Conservation (phyloP, 495 filamentous ascomycete genomes). For the Penicillium parvum region DNA sequence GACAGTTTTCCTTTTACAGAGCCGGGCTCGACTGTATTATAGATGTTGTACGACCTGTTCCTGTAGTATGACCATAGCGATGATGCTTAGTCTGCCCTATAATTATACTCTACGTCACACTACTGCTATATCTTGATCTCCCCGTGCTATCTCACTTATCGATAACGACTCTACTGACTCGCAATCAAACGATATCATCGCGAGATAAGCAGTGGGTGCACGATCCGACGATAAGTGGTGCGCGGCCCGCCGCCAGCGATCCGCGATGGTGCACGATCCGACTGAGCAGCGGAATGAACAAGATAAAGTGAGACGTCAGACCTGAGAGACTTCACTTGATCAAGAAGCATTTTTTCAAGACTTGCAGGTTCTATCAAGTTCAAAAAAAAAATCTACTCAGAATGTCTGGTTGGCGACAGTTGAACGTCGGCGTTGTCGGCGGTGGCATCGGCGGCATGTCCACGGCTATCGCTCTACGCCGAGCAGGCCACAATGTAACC, state of each 20-base stretch:
- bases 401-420: constrained; percentile 27
- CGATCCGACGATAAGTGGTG: constrained; percentile 21
- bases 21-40: constrained; percentile 15
- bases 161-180: neutral
- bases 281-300: neutral
- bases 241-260: constrained; percentile 13
- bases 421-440: constrained; percentile 56
- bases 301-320: constrained; percentile 20
- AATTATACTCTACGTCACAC: no score
- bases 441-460: constrained; percentile 68
- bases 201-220: neutral
- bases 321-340: no score
- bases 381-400: neutral
- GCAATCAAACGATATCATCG: neutral
- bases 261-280: constrained; percentile 15
- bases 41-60: neutral
- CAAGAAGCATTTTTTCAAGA: no score
- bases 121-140: neutral
- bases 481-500: constrained; percentile 60
- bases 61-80: no score
- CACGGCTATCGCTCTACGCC: constrained; percentile 56
- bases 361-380: no score
- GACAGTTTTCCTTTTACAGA: constrained; percentile 38
- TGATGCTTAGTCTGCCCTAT: no score
- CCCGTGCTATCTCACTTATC: neutral